A percentile compares a stretch with the other conserved stretches of the same genome.
Conservation (phyloP, 2,329 filamentous ascomycete genomes). For the Aspergillus texensis region DNA sequence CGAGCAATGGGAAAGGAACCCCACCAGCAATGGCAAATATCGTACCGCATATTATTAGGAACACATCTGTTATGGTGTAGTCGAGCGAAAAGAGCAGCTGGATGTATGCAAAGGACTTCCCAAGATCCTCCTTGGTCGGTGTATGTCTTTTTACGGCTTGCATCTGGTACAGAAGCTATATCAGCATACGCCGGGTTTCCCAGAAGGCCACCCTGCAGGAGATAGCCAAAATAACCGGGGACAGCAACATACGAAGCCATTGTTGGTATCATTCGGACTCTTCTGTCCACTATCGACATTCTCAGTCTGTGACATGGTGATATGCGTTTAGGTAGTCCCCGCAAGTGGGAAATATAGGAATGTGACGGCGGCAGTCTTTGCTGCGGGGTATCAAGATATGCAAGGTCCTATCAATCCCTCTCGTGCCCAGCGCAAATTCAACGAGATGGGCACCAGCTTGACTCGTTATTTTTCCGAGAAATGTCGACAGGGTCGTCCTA, state of each 20-base stretch:
- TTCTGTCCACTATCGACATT: conserved; percentile 1
- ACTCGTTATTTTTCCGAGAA: not conserved
- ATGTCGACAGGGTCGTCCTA: not conserved
- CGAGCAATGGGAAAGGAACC: conserved; percentile 42
- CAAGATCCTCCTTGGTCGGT: conserved; percentile 23
- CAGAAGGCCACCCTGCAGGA: not conserved
- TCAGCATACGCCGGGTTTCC: not conserved
- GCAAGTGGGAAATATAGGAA: not conserved
- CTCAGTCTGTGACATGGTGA: conserved; percentile 10
- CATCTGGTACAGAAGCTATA: conserved; percentile 1
- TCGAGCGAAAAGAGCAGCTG: conserved; percentile 31
- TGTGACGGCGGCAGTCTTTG: not conserved
- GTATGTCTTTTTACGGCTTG: conserved; percentile 19
- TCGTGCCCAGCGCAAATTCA: not conserved
- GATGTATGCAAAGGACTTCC: conserved; percentile 26
- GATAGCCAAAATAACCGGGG: not conserved
- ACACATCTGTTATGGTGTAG: conserved; percentile 30
- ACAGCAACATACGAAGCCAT: conserved; percentile 7
- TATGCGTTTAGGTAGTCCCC: not conserved
- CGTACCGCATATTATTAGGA: conserved; percentile 31
- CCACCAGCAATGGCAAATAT: conserved; percentile 40
- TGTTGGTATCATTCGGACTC: conserved; percentile 4
- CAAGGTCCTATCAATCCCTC: not conserved
- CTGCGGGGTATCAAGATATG: not conserved
- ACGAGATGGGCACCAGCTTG: not conserved